These are phyloP conservation scores for Daldinia caldariorum DNA, from an alignment of 495 filamentous ascomycete genomes.

Conservation along the genomic window DNA sequence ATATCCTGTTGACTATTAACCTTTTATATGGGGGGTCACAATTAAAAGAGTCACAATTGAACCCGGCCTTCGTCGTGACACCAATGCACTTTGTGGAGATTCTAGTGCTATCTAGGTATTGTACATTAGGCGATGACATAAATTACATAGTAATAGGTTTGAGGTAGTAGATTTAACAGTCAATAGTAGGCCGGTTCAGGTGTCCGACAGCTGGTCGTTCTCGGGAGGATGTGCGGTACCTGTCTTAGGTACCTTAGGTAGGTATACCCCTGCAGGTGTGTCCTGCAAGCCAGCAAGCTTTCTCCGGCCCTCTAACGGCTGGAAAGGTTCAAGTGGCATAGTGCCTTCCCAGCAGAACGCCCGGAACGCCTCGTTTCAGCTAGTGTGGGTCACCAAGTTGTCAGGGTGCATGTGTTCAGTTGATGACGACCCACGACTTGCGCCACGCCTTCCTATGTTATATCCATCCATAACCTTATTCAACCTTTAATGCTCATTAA, in stretches of 20 bases:
- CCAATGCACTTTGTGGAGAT: conserved; percentile 18
- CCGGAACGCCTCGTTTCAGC: conserved; percentile 29
- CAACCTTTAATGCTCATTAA: neutral
- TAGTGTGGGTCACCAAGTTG: conserved; percentile 26
- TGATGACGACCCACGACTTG: conserved; percentile 41
- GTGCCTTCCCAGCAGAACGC: conserved; percentile 2
- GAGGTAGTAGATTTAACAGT: too few relatives aligned
- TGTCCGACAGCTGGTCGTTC: conserved; percentile 25
- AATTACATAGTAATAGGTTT: too few relatives aligned
- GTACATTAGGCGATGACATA: too few relatives aligned
- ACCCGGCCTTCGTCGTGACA: conserved; percentile 14
- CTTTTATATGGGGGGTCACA: too few relatives aligned
- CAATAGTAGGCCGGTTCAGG: neutral
- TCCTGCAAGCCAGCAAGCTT: conserved; percentile 23
- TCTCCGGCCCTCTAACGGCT: conserved; percentile 25
- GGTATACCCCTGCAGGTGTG: conserved; percentile 15
- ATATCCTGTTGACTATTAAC: neutral
- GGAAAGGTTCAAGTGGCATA: conserved; percentile 24
- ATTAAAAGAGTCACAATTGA: neutral
- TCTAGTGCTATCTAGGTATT: conserved; percentile 13
- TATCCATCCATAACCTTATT: conserved; percentile 3
- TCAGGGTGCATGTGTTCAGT: too few relatives aligned
- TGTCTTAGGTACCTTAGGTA: too few relatives aligned
- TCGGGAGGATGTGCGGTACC: conserved; percentile 25
- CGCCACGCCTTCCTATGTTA: neutral